These are phyloP conservation scores for Lachnellula hyalina DNA, from an alignment of 2,329 filamentous ascomycete species.

Conservation along the genomic window DNA sequence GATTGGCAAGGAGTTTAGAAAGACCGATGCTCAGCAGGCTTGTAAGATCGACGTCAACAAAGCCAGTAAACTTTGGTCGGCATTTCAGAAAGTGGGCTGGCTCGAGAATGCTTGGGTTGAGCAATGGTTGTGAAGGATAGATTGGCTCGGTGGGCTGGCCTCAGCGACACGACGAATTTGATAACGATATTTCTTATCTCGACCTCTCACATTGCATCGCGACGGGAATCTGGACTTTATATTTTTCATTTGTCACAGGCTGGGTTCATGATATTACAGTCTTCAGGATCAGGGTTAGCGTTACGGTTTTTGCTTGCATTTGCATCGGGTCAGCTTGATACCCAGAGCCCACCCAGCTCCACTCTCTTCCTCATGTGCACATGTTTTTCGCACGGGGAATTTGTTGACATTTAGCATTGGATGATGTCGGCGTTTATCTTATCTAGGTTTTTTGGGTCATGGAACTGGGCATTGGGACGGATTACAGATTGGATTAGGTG, in stretches of 20 bases:
- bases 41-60: constrained; percentile 99
- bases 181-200: constrained; percentile 12
- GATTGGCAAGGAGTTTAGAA: constrained; percentile 79
- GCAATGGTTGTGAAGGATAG: constrained; percentile 15
- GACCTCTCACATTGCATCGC: constrained; percentile 17
- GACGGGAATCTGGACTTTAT: constrained; percentile 16
- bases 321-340: constrained; percentile 30
- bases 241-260: constrained; percentile 19
- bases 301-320: constrained; percentile 18
- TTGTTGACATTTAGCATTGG: background rate
- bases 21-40: constrained; percentile 93
- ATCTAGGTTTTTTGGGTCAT: background rate
- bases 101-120: constrained; percentile 39
- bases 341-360: constrained; percentile 31
- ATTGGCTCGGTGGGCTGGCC: constrained; percentile 6
- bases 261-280: constrained; percentile 9
- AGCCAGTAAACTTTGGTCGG: constrained; percentile 85
- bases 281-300: constrained; percentile 4
- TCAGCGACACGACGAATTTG: constrained; percentile 3
- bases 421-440: background rate
- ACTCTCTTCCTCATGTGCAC: constrained; percentile 16
- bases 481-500: background rate
- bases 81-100: constrained; percentile 84
- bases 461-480: background rate
- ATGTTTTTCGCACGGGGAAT: background rate